Percentiles rank a stretch among this genome's conserved stretches.
Evolutionary conservation across 495 filamentous ascomycete species (phyloP).

Genomic region (Aspergillus ostianus): DNA sequence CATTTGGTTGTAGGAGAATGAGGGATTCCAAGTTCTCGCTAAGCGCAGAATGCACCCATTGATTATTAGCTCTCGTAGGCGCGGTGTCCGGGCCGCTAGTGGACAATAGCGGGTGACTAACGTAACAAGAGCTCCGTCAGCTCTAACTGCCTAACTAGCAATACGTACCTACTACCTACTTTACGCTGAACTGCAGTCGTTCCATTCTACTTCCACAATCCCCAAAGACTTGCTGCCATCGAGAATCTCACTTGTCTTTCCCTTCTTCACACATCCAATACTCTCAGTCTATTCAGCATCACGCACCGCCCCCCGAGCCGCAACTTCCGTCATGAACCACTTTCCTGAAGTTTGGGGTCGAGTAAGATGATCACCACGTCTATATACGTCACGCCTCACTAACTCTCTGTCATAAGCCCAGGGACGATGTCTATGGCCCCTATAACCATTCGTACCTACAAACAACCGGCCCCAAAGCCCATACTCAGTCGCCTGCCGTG

Average conservation of each 20-base stretch:
- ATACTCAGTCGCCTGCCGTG: slow-evolving; percentile 87
- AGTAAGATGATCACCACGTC: slow-evolving; percentile 53
- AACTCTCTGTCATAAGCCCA: slow-evolving; percentile 58
- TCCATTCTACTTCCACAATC: slow-evolving; percentile 19
- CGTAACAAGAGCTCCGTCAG: slow-evolving; percentile 40
- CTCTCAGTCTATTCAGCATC: neutral
- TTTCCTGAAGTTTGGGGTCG: slow-evolving; percentile 94
- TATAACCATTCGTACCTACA: slow-evolving; percentile 87
- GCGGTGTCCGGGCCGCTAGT: slow-evolving; percentile 4
- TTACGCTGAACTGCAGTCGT: slow-evolving; percentile 20
- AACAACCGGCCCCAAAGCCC: slow-evolving; percentile 66
- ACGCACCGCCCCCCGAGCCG: neutral
- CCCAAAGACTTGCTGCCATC: neutral
- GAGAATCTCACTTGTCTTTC: neutral
- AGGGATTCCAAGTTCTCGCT: slow-evolving; percentile 3
- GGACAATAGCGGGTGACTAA: slow-evolving; percentile 19
- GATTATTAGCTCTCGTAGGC: slow-evolving; percentile 15
- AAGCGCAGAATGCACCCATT: slow-evolving; percentile 5
- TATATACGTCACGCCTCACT: slow-evolving; percentile 13
- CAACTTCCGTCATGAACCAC: slow-evolving; percentile 72
- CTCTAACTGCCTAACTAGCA: slow-evolving; percentile 35
- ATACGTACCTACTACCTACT: neutral
- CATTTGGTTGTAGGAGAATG: too few species aligned
- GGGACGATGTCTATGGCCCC: slow-evolving; percentile 91
- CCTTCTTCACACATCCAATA: neutral